phyloP scores from a whole-genome alignment of 495 filamentous ascomycete species.

The Podospora bellae-mahoneyi region DNA sequence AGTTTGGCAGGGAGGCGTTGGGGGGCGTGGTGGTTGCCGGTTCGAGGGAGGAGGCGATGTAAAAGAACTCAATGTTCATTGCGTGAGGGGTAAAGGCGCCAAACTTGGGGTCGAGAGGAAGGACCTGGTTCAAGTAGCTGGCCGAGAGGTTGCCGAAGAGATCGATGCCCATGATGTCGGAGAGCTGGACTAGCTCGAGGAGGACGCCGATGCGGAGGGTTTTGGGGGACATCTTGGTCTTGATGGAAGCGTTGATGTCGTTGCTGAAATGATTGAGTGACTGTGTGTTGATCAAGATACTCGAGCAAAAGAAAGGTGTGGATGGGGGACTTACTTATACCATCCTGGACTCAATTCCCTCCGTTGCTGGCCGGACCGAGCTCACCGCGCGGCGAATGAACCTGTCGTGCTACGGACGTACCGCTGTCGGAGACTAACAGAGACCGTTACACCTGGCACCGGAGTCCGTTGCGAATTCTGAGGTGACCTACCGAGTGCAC shows the following conservation, averaged over 20 bases:
- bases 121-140: constrained; percentile 16
- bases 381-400: neutral
- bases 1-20: neutral
- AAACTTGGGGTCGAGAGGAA: constrained; percentile 6
- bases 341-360: neutral
- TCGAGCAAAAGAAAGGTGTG: neutral
- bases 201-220: constrained; percentile 26
- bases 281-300: neutral
- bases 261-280: too few relatives aligned
- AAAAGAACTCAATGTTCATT: constrained; percentile 26
- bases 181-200: constrained; percentile 26
- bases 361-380: neutral
- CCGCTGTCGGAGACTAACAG: neutral
- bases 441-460: neutral
- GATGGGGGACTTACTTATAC: neutral
- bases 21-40: constrained; percentile 15
- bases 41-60: constrained; percentile 25
- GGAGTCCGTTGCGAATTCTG: neutral
- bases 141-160: constrained; percentile 26
- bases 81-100: constrained; percentile 10
- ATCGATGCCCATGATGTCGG: constrained; percentile 29
- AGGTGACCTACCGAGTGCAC: neutral
- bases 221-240: constrained; percentile 8
- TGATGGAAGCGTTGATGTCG: too few relatives aligned
- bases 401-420: neutral